Evolutionary conservation across 768 basidiomycete genomes (phyloP).

Genomic region (Kockovaella imperatae): DNA sequence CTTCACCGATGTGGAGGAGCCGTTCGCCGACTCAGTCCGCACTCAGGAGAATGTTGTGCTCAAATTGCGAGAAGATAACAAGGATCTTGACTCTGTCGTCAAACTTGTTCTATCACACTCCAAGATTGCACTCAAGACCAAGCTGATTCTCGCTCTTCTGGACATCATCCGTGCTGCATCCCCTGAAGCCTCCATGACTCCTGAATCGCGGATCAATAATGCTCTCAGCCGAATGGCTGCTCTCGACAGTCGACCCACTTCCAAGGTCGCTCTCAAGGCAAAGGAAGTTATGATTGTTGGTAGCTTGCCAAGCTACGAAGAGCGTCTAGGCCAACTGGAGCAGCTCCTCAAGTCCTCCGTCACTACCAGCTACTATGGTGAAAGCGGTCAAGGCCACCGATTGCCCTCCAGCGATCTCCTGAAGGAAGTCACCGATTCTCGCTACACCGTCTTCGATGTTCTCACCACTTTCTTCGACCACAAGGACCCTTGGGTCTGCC

Average conservation of each 20-base stretch:
- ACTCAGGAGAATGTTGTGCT: constrained; percentile 82
- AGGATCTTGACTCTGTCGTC: constrained; percentile 83
- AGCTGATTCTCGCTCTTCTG: constrained; percentile 73
- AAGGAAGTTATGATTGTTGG: constrained; percentile 93
- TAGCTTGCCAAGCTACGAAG: constrained; percentile 95
- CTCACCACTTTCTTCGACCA: constrained; percentile 92
- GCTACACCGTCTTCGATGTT: constrained; percentile 95
- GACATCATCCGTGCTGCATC: constrained; percentile 82
- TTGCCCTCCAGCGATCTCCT: constrained; percentile 77
- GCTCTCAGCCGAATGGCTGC: constrained; percentile 73
- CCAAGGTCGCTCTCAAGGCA: constrained; percentile 82
- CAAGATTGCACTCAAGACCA: constrained; percentile 86
- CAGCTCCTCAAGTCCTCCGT: constrained; percentile 81
- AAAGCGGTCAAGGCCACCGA: constrained; percentile 61
- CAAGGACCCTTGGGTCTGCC: constrained; percentile 68
- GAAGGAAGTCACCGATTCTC: constrained; percentile 87
- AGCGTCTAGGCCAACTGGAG: constrained; percentile 90
- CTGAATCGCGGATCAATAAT: constrained; percentile 65
- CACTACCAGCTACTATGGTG: constrained; percentile 80
- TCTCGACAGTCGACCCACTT: constrained; percentile 90
- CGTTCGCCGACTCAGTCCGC: constrained; percentile 70
- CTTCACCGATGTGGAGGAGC: constrained; percentile 78
- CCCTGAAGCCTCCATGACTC: constrained; percentile 57
- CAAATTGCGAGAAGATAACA: constrained; percentile 80
- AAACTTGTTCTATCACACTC: constrained; percentile 86